These are phyloP conservation scores for Pythium oligandrum DNA, from an alignment of 352 stramenopile species.

Conservation along the genomic window DNA sequence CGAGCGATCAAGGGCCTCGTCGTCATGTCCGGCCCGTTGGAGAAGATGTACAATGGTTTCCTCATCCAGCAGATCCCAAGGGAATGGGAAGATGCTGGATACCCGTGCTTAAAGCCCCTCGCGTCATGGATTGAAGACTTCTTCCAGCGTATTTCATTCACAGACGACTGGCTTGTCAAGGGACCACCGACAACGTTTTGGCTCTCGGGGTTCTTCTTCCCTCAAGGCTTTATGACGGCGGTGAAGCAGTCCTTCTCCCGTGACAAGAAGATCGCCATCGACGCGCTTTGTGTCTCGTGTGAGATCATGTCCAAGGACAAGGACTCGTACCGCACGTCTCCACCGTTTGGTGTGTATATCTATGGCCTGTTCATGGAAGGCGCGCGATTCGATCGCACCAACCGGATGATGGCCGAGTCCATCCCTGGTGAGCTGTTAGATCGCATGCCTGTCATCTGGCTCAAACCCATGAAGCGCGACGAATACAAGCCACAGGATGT, in stretches of 20 bases:
- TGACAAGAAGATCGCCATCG: constrained; percentile 89
- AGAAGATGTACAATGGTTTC: constrained; percentile 92
- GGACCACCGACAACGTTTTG: constrained; percentile 85
- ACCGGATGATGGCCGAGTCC: constrained; percentile 84
- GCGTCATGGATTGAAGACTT: constrained; percentile 92
- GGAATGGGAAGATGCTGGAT: constrained; percentile 87
- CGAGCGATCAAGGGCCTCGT: constrained; percentile 88
- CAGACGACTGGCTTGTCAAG: constrained; percentile 77
- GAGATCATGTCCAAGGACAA: constrained; percentile 77
- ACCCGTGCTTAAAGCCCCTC: constrained; percentile 91
- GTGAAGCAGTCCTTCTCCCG: constrained; percentile 92
- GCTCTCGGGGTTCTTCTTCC: constrained; percentile 95
- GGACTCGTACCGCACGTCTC: constrained; percentile 50
- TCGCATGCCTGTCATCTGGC: constrained; percentile 89
- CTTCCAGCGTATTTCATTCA: constrained; percentile 81
- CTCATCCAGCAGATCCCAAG: constrained; percentile 86
- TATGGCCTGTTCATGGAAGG: constrained; percentile 95
- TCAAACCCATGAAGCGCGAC: constrained; percentile 76
- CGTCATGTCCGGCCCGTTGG: constrained; percentile 86
- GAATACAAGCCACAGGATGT: constrained; percentile 69
- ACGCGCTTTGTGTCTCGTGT: constrained; percentile 85
- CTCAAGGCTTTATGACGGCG: constrained; percentile 93
- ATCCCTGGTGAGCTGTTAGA: constrained; percentile 87
- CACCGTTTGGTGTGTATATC: constrained; percentile 90
- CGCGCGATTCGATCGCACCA: constrained; percentile 80